Evolutionary conservation across 2,329 filamentous ascomycete genomes (phyloP), one percentile per base, ranked within the genome.

Genomic region (Neonectria ditissima): DNA sequence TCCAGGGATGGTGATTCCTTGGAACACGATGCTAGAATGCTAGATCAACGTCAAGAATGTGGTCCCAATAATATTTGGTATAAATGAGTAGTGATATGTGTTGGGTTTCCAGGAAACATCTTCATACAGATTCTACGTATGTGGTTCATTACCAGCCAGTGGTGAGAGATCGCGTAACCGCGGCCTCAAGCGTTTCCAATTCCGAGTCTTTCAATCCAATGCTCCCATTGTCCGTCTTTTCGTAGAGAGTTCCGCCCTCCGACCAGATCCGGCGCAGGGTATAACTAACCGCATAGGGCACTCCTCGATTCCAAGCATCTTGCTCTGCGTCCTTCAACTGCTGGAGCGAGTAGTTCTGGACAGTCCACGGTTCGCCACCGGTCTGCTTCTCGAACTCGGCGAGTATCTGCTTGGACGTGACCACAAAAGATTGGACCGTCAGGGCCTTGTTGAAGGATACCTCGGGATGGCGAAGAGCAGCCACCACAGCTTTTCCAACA

Each of bases 181-280:
- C 59, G 47, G 63, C 69, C 53, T 76, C 77, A 65, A 92, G 73
- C 0, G 82, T 83, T 61, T 90, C 86, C 55, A 85, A 75, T 26
- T 85, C 79, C 9, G 82, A 82, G 4, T 81, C 81, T 7, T 74
- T 70, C 11, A 85, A 39, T 0, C 83, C 87, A 56, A 93, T 82
- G 1, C 82, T 69, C 28, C 81, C 83, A 70, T 93, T 93, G 73
- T 92, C 90, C 58, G 88, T 86, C 76, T 86, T 85, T 1, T 87
- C 84, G 73, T 93, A 93, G 48, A 93, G 75, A 0, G 91, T 93
- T 1, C 89, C 89, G 0, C 91, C 91, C 70, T 91, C 87, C 0
- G 86, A 86, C 91, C 91, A 93, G 54, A 93, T 93, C 18, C 91
- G 80, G 48, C 88, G 81, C 67, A 93, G 78, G 0, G 91, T 92